Evolutionary conservation across 2,329 filamentous ascomycete genomes (phyloP).

Genomic region (Fusarium dlaminii): DNA sequence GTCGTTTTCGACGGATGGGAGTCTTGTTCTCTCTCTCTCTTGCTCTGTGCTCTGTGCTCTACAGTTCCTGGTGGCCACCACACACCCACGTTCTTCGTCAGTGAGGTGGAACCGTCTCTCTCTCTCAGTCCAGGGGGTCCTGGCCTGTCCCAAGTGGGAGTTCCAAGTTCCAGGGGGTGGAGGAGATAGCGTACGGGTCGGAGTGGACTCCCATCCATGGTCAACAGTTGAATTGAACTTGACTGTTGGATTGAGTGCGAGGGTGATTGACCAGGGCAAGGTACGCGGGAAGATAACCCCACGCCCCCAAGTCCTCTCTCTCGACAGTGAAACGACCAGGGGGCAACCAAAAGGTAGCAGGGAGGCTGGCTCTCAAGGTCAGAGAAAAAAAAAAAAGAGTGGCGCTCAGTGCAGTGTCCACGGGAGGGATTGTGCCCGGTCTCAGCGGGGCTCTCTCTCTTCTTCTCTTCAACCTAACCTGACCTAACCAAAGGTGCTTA

Average conservation of each 20-base stretch:
- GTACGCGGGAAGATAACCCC: slow-evolving; percentile 32
- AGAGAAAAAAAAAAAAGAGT: slow-evolving; percentile 11
- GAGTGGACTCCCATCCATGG: slow-evolving; percentile 12
- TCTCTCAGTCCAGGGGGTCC: slow-evolving; percentile 24
- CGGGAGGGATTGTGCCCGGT: slow-evolving; percentile 30
- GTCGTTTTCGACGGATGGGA: slow-evolving; percentile 19
- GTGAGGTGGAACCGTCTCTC: slow-evolving; percentile 24
- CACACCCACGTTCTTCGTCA: slow-evolving; percentile 40
- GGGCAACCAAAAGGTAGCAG: slow-evolving; percentile 5
- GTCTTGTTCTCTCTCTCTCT: slow-evolving; percentile 27
- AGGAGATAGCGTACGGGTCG: slow-evolving; percentile 29
- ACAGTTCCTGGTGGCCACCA: slow-evolving; percentile 35
- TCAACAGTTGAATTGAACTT: neutral
- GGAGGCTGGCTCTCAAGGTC: slow-evolving; percentile 24
- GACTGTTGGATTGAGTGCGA: neutral
- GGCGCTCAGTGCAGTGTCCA: slow-evolving; percentile 10
- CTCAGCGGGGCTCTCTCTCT: slow-evolving; percentile 25
- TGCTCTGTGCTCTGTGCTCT: neutral
- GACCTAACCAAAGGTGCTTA: neutral
- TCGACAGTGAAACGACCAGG: slow-evolving; percentile 21
- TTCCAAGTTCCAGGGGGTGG: slow-evolving; percentile 35
- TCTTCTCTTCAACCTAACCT: slow-evolving; percentile 1
- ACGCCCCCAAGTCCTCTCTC: slow-evolving; percentile 21
- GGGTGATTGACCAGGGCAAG: slow-evolving; percentile 21
- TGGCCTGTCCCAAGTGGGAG: slow-evolving; percentile 29